Evolutionary conservation across 495 filamentous ascomycete genomes (phyloP), one percentile per base, ranked within the genome.

Genomic region (Talaromyces stipitatus): DNA sequence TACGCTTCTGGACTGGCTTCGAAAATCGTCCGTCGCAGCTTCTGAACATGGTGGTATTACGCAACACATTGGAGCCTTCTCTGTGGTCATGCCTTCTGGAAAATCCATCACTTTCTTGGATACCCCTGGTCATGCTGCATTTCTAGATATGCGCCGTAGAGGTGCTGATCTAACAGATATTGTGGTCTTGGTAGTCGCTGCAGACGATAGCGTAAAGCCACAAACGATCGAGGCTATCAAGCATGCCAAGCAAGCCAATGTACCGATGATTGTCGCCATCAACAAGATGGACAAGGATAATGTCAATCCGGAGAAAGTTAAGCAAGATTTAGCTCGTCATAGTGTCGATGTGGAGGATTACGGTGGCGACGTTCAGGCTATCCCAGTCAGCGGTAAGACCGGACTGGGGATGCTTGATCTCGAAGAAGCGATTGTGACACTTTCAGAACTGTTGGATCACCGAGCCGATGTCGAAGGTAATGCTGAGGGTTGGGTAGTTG

Each of bases 51-150:
- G 95, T 57, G 95, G 95, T 36, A 99, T 99, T 63, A 99, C 95
- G 0, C 95, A 99, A 69, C 95, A 97, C 66, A 99, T 99, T 62
- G 95, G 95, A 65, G 95, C 95, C n/a, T 99, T 99, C 75, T 92
- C 89, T 2, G 92, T 97, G 2, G 79, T 80, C 16, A 82, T 99
- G 78, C 86, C 89, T 16, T 83, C 82, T 4, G 91, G 91, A 23
- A 92, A 91, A 69, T 81, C 79, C 2, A 94, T 97, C 61, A 97
- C 95, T 7, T 99, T 99, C 78, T 80, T 99, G 54, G 95, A 99
- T 62, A 99, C 95, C 0, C 95, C 95, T 0, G 95, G 95, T 3
- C 95, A 99, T 69, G 88, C 92, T 29, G 95, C 95, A 2, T 99
- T 99, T 66, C 72, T 97, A 55, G 85, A 85, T 47, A 99, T 99